A percentile compares a stretch with the other conserved stretches of the same genome.
These are phyloP conservation scores for Auriscalpium vulgare DNA, from an alignment of 768 basidiomycete genomes.

Conservation along the genomic window DNA sequence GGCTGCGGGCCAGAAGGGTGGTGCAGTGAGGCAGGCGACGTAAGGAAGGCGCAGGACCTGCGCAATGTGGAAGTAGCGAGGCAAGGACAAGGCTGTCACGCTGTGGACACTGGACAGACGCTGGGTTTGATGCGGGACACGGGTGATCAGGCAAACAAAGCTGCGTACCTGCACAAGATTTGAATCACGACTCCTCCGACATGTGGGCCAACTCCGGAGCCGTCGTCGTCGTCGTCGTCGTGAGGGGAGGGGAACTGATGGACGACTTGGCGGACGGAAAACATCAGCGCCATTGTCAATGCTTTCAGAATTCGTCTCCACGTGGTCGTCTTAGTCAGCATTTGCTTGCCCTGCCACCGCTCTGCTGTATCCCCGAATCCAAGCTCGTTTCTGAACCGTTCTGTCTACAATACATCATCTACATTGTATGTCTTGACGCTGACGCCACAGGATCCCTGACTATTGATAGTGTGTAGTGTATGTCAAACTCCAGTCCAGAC, in stretches of 20 bases:
- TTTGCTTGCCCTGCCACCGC: no score
- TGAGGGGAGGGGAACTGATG: background rate
- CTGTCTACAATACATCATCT: no score
- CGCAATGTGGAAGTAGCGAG: conserved; percentile 14
- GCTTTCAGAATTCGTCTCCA: no score
- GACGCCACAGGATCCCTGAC: no score
- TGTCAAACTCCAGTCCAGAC: no score
- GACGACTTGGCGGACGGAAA: background rate
- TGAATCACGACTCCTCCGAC: no score
- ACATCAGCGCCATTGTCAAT: no score
- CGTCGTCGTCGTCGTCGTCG: background rate
- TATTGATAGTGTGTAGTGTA: no score
- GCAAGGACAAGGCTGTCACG: conserved; percentile 8
- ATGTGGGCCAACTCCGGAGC: background rate
- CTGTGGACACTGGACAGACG: background rate
- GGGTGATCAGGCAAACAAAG: background rate
- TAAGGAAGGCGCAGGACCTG: conserved; percentile 7
- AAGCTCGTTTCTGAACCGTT: no score
- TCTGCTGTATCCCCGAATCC: no score
- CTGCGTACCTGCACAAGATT: background rate
- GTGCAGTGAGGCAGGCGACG: conserved; percentile 9
- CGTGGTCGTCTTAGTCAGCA: no score
- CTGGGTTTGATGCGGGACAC: background rate
- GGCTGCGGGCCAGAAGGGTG: conserved; percentile 9
- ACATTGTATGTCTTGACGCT: no score